Percentiles rank a stretch among this genome's conserved stretches.
phyloP scores from a whole-genome alignment of 306 rosid species.

The Pyrus pyrifolia region DNA sequence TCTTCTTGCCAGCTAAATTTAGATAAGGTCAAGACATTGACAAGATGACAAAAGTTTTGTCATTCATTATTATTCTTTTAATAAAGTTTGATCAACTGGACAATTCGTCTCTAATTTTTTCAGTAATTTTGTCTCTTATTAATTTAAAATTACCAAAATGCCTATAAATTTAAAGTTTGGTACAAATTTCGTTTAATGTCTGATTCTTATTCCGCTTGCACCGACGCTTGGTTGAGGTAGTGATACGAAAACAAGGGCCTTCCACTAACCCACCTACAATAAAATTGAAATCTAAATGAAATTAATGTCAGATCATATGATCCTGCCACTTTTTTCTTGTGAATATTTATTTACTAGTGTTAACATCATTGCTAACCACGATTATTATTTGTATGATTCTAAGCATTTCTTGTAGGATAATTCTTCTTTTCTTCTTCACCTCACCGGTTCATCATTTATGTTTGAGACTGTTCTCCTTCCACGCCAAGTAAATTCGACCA shows the following conservation, averaged over 20 bases:
- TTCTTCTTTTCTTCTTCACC: background rate
- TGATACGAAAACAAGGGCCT: background rate
- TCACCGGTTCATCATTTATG: background rate
- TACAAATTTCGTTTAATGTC: too few relatives aligned
- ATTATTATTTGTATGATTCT: background rate
- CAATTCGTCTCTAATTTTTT: too few relatives aligned
- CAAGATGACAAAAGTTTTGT: background rate
- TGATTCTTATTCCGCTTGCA: too few relatives aligned
- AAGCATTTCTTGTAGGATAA: background rate
- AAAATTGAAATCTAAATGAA: background rate
- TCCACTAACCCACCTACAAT: background rate
- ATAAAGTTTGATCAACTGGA: background rate
- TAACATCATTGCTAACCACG: background rate
- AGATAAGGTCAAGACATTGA: background rate
- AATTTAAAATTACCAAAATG: too few relatives aligned
- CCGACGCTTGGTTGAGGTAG: too few relatives aligned
- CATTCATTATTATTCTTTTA: too few relatives aligned
- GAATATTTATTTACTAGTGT: background rate
- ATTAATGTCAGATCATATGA: background rate
- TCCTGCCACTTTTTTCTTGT: background rate
- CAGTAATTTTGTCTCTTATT: too few relatives aligned
- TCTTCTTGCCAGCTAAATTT: background rate
- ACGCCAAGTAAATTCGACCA: background rate
- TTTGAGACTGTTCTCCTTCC: background rate
- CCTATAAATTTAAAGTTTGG: too few relatives aligned